Base-by-base conservation (phyloP, 2,329 filamentous ascomycete species). In the Sporothrix variecibatus region DNA sequence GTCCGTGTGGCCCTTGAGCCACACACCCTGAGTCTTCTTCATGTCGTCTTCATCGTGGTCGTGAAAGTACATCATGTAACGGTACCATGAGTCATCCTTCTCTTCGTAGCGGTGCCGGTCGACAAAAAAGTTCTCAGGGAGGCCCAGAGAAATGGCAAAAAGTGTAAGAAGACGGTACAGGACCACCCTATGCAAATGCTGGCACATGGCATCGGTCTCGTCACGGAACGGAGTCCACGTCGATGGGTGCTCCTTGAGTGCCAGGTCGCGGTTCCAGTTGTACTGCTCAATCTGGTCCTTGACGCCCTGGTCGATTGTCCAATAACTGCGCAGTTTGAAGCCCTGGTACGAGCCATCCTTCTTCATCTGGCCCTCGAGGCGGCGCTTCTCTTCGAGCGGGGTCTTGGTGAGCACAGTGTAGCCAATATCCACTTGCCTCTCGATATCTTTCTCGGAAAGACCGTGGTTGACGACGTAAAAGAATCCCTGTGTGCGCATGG, bases 61-160 rank as follows among this genome's bases (percentile, higher is more conserved):
- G 28, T 60, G 53, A 60, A 60, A 82, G 77, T 89, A 89, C 64
- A 86, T 83, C 87, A 89, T 89, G 79, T 89, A 89, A 3, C 88
- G 85, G 53, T 89, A 82, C 76, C 90, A 87, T 71, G 87, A 85
- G 73, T 89, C 87, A 34, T 85, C 84, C 28, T 85, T 83, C 64
- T 84, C 82, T 2, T 89, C 85, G 76, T 89, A 91, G 0, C 81
- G 82, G 77, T 91, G 89, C 60, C 86, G 83, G 3, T 84, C 84
- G 12, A 87, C 84, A 7, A 91, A 83, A 72, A 86, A 85, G 2
- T 89, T 85, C 77, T 90, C 88, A 0, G 86, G 85, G 0, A 91
- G 81, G 76, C 90, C 83, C 0, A 91, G 83, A 1, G 90, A 81
- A 71, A 89, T 86, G 11, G 88, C 88, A 73, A 91, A 88, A 15